A percentile compares a stretch with the other conserved stretches of the same genome.
These are phyloP conservation scores for Globisporangium paddicum DNA, from an alignment of 352 stramenopile genomes.

Conservation along the genomic window DNA sequence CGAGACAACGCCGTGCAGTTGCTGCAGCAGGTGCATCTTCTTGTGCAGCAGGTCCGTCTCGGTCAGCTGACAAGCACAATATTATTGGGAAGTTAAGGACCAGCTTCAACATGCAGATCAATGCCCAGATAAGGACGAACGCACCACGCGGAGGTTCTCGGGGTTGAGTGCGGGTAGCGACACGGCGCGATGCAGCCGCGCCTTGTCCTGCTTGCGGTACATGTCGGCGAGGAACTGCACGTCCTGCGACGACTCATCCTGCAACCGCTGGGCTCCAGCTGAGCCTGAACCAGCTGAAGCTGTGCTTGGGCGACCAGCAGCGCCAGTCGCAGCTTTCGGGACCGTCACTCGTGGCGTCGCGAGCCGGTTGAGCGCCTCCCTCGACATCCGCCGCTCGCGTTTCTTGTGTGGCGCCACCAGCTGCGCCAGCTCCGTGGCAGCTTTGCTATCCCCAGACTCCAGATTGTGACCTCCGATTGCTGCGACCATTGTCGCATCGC, in stretches of 20 bases:
- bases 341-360: conserved; percentile 23
- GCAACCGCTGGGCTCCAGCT: neutral
- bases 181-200: conserved; percentile 21
- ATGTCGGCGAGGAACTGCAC: conserved; percentile 45
- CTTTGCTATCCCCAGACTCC: neutral
- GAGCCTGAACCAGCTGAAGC: neutral
- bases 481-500: neutral
- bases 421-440: neutral
- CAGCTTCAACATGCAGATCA: too few relatives aligned
- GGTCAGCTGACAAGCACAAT: conserved; percentile 33
- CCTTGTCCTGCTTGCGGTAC: conserved; percentile 39
- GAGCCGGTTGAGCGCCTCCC: conserved; percentile 41
- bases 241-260: conserved; percentile 37
- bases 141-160: conserved; percentile 30
- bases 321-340: conserved; percentile 9
- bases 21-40: conserved; percentile 44
- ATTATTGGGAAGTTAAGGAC: too few relatives aligned
- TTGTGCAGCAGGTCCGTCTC: conserved; percentile 47
- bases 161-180: conserved; percentile 16
- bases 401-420: conserved; percentile 18
- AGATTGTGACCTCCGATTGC: neutral
- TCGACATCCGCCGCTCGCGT: conserved; percentile 23
- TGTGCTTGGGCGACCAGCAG: neutral
- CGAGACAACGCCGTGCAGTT: conserved; percentile 52
- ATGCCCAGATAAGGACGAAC: conserved; percentile 11